These are phyloP conservation scores for Neurospora cerealis DNA, from an alignment of 495 filamentous ascomycete genomes.

Conservation along the genomic window DNA sequence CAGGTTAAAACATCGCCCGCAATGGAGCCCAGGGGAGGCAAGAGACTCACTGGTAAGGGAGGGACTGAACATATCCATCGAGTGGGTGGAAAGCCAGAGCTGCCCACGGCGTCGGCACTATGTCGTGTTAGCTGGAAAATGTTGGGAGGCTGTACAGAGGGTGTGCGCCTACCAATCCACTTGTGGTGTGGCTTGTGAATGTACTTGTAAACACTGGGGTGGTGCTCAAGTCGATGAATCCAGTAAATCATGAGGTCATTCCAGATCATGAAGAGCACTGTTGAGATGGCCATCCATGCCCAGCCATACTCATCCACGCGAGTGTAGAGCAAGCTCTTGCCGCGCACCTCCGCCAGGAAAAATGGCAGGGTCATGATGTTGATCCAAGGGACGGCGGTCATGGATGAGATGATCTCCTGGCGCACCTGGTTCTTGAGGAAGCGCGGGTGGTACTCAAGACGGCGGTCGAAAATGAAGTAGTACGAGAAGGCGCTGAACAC, in stretches of 20 bases:
- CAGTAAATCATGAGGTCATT: constrained; percentile 15
- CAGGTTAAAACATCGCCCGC: not conserved
- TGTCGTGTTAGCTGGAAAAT: not conserved
- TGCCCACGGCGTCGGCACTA: constrained; percentile 14
- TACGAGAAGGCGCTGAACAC: constrained; percentile 14
- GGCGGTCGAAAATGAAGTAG: constrained; percentile 14
- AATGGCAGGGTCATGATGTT: constrained; percentile 13
- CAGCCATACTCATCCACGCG: constrained; percentile 10
- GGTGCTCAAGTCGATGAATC: constrained; percentile 17
- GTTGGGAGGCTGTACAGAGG: not conserved
- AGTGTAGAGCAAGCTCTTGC: constrained; percentile 11
- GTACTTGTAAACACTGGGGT: constrained; percentile 15
- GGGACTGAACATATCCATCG: constrained; percentile 14
- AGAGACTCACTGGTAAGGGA: constrained; percentile 12
- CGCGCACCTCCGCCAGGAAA: constrained; percentile 16
- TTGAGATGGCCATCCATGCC: constrained; percentile 9
- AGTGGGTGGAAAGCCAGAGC: constrained; percentile 15
- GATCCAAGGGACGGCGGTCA: constrained; percentile 13
- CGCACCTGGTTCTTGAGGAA: constrained; percentile 16
- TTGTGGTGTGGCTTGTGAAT: constrained; percentile 18
- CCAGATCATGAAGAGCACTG: constrained; percentile 15
- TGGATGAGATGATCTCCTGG: constrained; percentile 12
- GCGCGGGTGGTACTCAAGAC: constrained; percentile 13
- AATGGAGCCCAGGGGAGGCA: not conserved
- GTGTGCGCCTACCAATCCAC: constrained; percentile 10